Evolutionary conservation across 2,329 filamentous ascomycete genomes (phyloP).

Genomic region (Capronia coronata): DNA sequence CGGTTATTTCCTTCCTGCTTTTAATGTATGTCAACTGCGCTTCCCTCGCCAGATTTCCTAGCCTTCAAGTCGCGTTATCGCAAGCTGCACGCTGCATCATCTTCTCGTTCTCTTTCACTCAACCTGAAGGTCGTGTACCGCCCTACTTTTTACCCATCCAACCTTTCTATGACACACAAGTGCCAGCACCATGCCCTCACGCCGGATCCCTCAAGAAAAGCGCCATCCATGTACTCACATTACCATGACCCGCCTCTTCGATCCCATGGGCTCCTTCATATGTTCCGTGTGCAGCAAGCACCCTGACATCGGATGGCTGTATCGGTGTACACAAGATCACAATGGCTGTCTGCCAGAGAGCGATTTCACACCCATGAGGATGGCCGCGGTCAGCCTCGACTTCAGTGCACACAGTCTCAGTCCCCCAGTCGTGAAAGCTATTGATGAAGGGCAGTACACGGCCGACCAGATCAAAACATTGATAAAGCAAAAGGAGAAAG

Average conservation of each 20-base stretch:
- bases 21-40: neutral
- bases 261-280: constrained; percentile 39
- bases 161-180: neutral
- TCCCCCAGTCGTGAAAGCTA: constrained; percentile 38
- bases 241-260: constrained; percentile 58
- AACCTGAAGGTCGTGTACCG: neutral
- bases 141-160: neutral
- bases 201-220: constrained; percentile 13
- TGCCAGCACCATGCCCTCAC: constrained; percentile 22
- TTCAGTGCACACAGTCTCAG: constrained; percentile 31
- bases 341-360: constrained; percentile 40
- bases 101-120: neutral
- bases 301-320: constrained; percentile 64
- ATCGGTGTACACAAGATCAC: constrained; percentile 62
- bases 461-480: constrained; percentile 38
- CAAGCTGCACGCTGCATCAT: neutral
- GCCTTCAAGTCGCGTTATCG: neutral
- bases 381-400: constrained; percentile 4
- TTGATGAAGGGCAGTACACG: constrained; percentile 39
- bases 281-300: constrained; percentile 55
- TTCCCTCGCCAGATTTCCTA: neutral
- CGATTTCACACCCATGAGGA: constrained; percentile 15
- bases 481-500: constrained; percentile 37
- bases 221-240: constrained; percentile 56
- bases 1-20: neutral